phyloP scores from a whole-genome alignment of 2,329 filamentous ascomycete species.

The Colletotrichum abscissum region DNA sequence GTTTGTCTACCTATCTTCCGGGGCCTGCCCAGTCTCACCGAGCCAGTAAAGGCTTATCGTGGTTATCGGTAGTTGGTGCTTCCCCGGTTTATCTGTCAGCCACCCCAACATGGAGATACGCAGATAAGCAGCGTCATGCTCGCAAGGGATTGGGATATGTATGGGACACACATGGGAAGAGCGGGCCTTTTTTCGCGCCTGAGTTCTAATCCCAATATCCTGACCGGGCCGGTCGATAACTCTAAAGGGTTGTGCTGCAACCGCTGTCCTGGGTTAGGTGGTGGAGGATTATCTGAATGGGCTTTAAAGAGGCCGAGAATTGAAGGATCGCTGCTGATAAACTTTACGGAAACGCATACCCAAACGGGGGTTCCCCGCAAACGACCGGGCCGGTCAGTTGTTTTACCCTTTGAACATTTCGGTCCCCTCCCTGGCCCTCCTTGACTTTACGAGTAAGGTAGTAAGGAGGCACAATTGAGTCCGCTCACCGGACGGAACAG shows the following conservation, averaged over 20 bases:
- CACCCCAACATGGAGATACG: not conserved
- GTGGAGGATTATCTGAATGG: not conserved
- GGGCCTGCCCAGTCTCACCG: not conserved
- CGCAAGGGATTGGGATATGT: not conserved
- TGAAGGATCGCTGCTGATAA: not conserved
- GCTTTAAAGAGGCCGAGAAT: not conserved
- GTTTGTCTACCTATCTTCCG: not conserved
- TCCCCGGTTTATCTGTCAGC: constrained; percentile 1
- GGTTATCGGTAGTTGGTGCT: not conserved
- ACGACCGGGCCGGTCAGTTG: not conserved
- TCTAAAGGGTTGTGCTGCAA: not conserved
- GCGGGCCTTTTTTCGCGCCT: no score
- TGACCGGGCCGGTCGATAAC: not conserved
- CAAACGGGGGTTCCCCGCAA: not conserved
- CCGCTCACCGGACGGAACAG: not conserved
- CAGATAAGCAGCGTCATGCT: not conserved
- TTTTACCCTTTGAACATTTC: not conserved
- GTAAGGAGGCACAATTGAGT: not conserved
- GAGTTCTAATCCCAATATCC: not conserved
- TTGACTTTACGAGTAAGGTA: not conserved
- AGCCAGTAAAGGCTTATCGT: not conserved
- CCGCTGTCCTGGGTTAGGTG: no score
- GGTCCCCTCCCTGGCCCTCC: not conserved
- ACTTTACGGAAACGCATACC: not conserved
- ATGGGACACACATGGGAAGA: not conserved